These are phyloP conservation scores for Canariomyces notabilis DNA, from an alignment of 2,329 filamentous ascomycete species.

Conservation along the genomic window DNA sequence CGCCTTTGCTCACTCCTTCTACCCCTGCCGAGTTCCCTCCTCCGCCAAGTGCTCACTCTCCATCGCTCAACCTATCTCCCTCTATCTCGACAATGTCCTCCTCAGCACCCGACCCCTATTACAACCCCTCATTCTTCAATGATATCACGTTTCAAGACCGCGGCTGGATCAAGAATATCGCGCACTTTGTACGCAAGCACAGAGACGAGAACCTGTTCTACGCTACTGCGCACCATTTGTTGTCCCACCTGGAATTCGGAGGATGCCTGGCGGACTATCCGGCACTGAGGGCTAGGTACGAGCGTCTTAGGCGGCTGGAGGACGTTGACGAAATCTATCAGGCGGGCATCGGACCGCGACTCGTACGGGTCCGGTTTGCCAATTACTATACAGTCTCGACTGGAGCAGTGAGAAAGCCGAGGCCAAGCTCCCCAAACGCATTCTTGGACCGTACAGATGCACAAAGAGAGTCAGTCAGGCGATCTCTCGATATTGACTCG, in stretches of 20 bases:
- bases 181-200: constrained; percentile 80
- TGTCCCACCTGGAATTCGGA: constrained; percentile 79
- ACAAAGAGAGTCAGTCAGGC: not conserved
- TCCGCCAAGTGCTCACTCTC: constrained; percentile 22
- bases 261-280: constrained; percentile 72
- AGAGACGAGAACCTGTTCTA: constrained; percentile 61
- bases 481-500: constrained; percentile 1
- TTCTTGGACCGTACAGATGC: constrained; percentile 2
- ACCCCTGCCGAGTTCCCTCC: constrained; percentile 24
- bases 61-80: constrained; percentile 9
- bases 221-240: constrained; percentile 67
- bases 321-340: constrained; percentile 54
- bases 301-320: constrained; percentile 64
- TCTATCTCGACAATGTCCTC: constrained; percentile 14
- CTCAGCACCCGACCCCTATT: constrained; percentile 51
- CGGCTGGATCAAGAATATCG: constrained; percentile 60
- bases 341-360: constrained; percentile 30
- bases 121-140: constrained; percentile 71
- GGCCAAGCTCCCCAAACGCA: constrained; percentile 17
- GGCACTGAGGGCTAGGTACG: constrained; percentile 65
- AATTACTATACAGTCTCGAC: constrained; percentile 91
- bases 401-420: constrained; percentile 57
- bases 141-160: constrained; percentile 66
- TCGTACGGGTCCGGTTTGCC: constrained; percentile 65
- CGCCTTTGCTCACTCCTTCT: constrained; percentile 26